Conservation (phyloP, 2,329 filamentous ascomycete genomes). For the Aaosphaeria arxii region DNA sequence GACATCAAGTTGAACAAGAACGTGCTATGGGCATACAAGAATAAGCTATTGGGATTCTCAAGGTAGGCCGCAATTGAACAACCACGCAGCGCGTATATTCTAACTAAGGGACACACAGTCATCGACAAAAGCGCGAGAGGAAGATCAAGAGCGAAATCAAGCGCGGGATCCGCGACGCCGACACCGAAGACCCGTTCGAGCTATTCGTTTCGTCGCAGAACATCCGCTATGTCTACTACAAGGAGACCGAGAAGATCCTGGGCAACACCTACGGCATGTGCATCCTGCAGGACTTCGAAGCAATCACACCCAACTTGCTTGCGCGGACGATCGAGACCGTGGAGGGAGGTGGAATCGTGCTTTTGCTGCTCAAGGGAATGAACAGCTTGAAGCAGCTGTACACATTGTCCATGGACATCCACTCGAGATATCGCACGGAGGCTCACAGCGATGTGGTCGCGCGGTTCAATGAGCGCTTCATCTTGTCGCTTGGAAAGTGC, state of each 20-base stretch:
- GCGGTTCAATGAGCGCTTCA: slow-evolving; percentile 96
- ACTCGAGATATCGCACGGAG: slow-evolving; percentile 93
- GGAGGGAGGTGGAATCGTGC: slow-evolving; percentile 87
- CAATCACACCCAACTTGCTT: slow-evolving; percentile 92
- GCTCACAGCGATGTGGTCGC: slow-evolving; percentile 93
- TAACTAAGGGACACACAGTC: slow-evolving; percentile 43
- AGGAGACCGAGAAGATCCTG: slow-evolving; percentile 97
- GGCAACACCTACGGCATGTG: slow-evolving; percentile 99
- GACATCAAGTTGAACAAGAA: slow-evolving; percentile 95
- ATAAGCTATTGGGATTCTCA: slow-evolving; percentile 90
- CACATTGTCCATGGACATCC: slow-evolving; percentile 95
- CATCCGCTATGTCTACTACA: slow-evolving; percentile 99
- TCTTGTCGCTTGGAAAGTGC: slow-evolving; percentile 92
- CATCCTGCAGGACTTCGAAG: slow-evolving; percentile 97
- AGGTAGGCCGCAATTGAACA: slow-evolving; percentile 44
- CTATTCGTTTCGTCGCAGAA: slow-evolving; percentile 94
- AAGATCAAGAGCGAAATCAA: slow-evolving; percentile 99
- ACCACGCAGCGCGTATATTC: not conserved
- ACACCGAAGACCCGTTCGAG: slow-evolving; percentile 93
- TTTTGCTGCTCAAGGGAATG: slow-evolving; percentile 93
- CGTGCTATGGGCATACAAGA: slow-evolving; percentile 98
- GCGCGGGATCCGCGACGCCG: slow-evolving; percentile 85
- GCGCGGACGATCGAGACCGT: slow-evolving; percentile 96
- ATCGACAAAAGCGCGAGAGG: slow-evolving; percentile 95
- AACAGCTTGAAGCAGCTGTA: slow-evolving; percentile 96